Base-by-base conservation (phyloP, 345 rosid genomes). In the Geranium rotundifolium region DNA sequence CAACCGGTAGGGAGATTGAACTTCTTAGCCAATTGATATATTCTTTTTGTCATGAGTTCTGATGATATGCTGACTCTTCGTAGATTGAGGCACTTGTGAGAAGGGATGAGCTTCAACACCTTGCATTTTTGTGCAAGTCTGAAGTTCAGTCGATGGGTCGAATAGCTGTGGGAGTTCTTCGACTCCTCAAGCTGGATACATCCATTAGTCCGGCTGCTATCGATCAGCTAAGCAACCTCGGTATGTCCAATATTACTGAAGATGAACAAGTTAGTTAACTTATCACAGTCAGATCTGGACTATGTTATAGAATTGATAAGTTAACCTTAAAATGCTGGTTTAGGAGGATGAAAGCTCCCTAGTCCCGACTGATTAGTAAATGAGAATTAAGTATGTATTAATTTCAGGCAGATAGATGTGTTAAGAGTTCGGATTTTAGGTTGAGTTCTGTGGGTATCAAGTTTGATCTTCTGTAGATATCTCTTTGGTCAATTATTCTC, bases 141-240 rank as follows among this genome's bases (percentile, higher is more conserved):
- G 99, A 93, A 76, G 83, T 80, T 68, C 87, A 90, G 66, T 89
- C 97, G 0, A 84, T 88, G 92, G 96, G 97, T 71, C 81, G 97
- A 66, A 82, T 90, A 68, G 77, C 86, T 46, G 99, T 96, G 54
- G 95, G 95, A 58, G 67, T 93, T 66, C 77, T 93, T 74, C 82
- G 87, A 66, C 74, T 93, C 64, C 87, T 93, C 72, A 88, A 86
- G 79, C 84, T 93, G 65, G 99, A 93, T 71, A 75, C 63, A 34
- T 81, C 97, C 8, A 71, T 93, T 57, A 97, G 99, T 60, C 91
- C 77, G 68, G 78, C 82, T 17, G 75, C 95, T 72, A 77, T 93
- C 8, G 71, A 90, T 75, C 93, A 93, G 73, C 95, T 93, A 52
- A 84, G 86, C 91, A 93, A 86, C 79, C 90, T 93, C 27, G 99